Base-by-base conservation (phyloP, 208 protist species). In the Trypanosoma melophagium region DNA sequence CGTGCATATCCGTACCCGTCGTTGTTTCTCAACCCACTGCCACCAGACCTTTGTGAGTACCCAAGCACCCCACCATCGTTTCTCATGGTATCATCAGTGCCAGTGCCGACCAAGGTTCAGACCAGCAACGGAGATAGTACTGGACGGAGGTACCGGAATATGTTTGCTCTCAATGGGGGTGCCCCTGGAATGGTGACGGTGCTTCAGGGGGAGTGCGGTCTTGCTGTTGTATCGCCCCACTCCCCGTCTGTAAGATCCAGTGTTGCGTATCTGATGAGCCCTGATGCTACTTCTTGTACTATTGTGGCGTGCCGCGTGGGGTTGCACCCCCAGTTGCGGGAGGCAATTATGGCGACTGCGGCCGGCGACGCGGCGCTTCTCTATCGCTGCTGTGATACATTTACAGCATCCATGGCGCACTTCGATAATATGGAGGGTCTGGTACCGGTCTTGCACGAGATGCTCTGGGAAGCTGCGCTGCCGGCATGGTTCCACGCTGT, bases 201-300 rank as follows among this genome's bases (percentile, higher is more conserved):
- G 9, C 60, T 84, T 51, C 72, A 87, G 47, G 60, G 62, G 5
- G 80, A 84, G 61, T 63, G 75, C 17, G 74, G 79, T 38, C 55
- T 85, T 8, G 69, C 79, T 14, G 42, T 84, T 19, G 60, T 60
- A 7, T 45, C 60, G 21, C 52, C 57, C 22, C 10, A 7, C 53
- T n/a, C 16, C 17, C 9, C 12, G 54, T n/a, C 51, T 9, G 22
- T n/a, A 13, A 57, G 22, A 14, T 45, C 12, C 49, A 14, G 54
- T 31, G 60, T 58, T 4, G 49, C 58, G 22, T 83, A 86, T 47
- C 16, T 87, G 1, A 65, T 86, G 54, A 84, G 81, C 19, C 68
- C 74, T 10, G 81, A 90, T 42, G 81, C 79, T 9, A 87, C 84
- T 12, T 87, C 81, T 4, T 90, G 81, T 66, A 74, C 75, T n/a